Percentiles rank a stretch among this genome's conserved stretches.
These are phyloP conservation scores for Jaapia argillacea DNA, from an alignment of 768 basidiomycete species.

Conservation along the genomic window DNA sequence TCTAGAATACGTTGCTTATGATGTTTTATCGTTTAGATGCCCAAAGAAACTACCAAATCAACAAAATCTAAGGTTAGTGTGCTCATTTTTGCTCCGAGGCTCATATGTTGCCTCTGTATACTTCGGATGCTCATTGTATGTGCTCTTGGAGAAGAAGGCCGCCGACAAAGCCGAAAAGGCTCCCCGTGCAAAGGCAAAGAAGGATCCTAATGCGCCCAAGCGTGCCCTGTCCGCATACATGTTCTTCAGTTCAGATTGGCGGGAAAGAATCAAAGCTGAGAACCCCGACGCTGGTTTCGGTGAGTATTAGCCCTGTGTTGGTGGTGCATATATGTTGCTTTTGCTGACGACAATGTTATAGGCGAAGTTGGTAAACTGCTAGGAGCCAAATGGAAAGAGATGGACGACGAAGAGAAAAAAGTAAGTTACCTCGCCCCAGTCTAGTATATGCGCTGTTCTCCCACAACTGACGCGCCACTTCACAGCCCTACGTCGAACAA, in stretches of 20 bases:
- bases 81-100: constrained; percentile 5
- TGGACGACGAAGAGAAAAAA: constrained; percentile 87
- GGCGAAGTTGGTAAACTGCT: constrained; percentile 93
- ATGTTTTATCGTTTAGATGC: constrained; percentile 46
- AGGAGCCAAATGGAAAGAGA: constrained; percentile 95
- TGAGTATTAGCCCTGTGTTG: constrained; percentile 21
- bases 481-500: constrained; percentile 79
- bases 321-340: constrained; percentile 4
- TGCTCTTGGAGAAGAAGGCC: constrained; percentile 53
- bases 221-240: constrained; percentile 94
- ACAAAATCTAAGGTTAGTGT: constrained; percentile 60
- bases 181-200: constrained; percentile 45
- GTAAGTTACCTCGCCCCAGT: constrained; percentile 26
- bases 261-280: constrained; percentile 90
- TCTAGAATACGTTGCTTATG: constrained; percentile 28
- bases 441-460: constrained; percentile 5
- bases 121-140: constrained; percentile 3
- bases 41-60: constrained; percentile 63
- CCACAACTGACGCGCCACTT: constrained; percentile 3
- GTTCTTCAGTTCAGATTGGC: constrained; percentile 97
- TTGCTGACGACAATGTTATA: constrained; percentile 19
- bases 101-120: constrained; percentile 5
- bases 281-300: constrained; percentile 94
- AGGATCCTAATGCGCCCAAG: constrained; percentile 83
- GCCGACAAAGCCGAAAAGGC: constrained; percentile 62